These are phyloP conservation scores for Neodidymelliopsis sp. DNA, from an alignment of 2,329 filamentous ascomycete genomes.

Conservation along the genomic window DNA sequence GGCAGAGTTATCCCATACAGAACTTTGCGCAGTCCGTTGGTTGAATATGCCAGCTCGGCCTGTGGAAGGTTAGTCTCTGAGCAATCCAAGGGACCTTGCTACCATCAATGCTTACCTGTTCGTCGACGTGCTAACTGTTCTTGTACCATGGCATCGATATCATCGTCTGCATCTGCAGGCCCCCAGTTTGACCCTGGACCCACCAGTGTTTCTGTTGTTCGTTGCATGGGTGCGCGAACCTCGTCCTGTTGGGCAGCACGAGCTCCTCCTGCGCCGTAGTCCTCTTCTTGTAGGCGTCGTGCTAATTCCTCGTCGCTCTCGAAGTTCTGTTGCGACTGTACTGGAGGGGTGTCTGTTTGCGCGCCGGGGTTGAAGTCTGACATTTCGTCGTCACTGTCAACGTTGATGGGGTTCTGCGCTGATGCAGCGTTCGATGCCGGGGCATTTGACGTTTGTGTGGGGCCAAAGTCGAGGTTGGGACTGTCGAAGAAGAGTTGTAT, in stretches of 20 bases:
- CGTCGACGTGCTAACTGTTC: conserved; percentile 66
- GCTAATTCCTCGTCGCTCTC: conserved; percentile 96
- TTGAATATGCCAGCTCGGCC: conserved; percentile 72
- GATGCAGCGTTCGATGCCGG: conserved; percentile 47
- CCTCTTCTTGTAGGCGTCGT: conserved; percentile 86
- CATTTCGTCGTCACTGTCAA: conserved; percentile 79
- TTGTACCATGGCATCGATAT: conserved; percentile 67
- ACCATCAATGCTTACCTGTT: conserved; percentile 29
- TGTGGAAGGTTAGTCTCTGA: conserved; percentile 43
- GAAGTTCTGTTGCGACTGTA: conserved; percentile 50
- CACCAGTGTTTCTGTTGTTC: conserved; percentile 90
- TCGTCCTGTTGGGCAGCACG: conserved; percentile 58
- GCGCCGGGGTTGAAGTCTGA: conserved; percentile 56
- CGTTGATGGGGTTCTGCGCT: conserved; percentile 67
- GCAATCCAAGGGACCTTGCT: conserved; percentile 28
- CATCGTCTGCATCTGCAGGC: conserved; percentile 55
- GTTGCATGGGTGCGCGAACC: conserved; percentile 88
- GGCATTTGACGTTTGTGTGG: conserved; percentile 46
- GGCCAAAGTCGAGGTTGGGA: conserved; percentile 70
- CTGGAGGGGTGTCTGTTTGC: conserved; percentile 34
- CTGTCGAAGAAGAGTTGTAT: conserved; percentile 91
- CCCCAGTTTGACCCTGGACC: conserved; percentile 69
- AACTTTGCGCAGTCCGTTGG: conserved; percentile 62
- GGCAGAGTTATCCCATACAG: conserved; percentile 65
- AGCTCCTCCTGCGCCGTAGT: conserved; percentile 69